These are phyloP conservation scores for Dichotomocladium elegans DNA, from an alignment of 371 early-diverging fungal species.

Conservation along the genomic window DNA sequence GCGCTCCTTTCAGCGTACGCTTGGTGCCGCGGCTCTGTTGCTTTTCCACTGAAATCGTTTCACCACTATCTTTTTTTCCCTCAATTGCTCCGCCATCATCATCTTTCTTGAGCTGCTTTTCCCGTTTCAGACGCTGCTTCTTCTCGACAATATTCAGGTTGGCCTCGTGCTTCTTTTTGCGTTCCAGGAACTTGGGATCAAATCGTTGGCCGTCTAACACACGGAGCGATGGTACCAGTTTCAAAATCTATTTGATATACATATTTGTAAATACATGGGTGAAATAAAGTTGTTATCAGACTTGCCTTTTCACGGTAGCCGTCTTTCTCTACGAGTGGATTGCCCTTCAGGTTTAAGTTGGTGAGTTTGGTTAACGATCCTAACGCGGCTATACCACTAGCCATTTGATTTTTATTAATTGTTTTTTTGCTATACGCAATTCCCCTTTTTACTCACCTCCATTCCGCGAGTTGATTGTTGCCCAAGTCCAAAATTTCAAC, in stretches of 20 bases:
- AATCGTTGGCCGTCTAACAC: conserved; percentile 82
- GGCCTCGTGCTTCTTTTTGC: conserved; percentile 54
- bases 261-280: neutral
- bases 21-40: conserved; percentile 13
- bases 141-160: conserved; percentile 37
- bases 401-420: neutral
- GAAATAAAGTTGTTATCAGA: neutral
- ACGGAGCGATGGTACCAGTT: conserved; percentile 67
- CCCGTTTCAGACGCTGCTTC: conserved; percentile 34
- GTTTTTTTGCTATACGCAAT: no score
- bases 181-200: conserved; percentile 71
- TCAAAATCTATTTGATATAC: conserved; percentile 36
- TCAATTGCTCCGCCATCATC: conserved; percentile 10
- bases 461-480: conserved; percentile 60
- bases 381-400: conserved; percentile 60
- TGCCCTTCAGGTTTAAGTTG: conserved; percentile 79
- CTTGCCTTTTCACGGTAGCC: conserved; percentile 64
- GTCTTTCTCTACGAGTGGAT: conserved; percentile 64
- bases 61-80: conserved; percentile 23
- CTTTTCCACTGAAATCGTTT: conserved; percentile 19
- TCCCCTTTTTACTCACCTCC: conserved; percentile 36
- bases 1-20: conserved; percentile 5
- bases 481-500: conserved; percentile 76
- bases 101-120: conserved; percentile 19
- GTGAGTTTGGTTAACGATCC: conserved; percentile 55